Conservation (phyloP, 1,284 basidiomycete species). For the Sporisorium exsertum region DNA sequence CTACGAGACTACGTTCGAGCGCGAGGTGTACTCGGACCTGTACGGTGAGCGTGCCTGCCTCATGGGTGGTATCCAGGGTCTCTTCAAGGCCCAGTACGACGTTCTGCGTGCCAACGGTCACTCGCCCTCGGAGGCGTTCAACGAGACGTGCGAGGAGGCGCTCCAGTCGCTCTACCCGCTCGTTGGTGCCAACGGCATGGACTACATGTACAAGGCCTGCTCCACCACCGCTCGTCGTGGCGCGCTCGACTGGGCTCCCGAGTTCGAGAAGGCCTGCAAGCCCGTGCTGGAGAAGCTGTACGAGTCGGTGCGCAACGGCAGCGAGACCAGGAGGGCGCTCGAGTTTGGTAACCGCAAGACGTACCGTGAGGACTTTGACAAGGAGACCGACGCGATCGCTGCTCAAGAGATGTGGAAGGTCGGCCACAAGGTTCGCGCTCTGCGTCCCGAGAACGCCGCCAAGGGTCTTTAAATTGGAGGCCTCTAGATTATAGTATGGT, state of each 20-base stretch:
- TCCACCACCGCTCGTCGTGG: constrained; percentile 98
- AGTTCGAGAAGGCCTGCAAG: constrained; percentile 92
- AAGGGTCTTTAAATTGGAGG: constrained; percentile 44
- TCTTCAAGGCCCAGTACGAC: constrained; percentile 99
- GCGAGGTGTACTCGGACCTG: constrained; percentile 99
- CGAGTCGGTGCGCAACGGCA: constrained; percentile 91
- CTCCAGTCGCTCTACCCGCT: constrained; percentile 98
- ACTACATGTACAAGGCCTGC: constrained; percentile 96
- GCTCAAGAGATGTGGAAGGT: constrained; percentile 90
- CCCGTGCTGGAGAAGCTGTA: constrained; percentile 96
- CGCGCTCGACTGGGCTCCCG: constrained; percentile 98
- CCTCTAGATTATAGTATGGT: too few relatives aligned
- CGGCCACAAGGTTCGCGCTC: constrained; percentile 64
- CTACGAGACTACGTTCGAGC: constrained; percentile 99
- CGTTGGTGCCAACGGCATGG: constrained; percentile 96
- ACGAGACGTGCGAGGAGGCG: constrained; percentile 97
- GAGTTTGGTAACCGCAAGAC: constrained; percentile 94
- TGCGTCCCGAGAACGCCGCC: constrained; percentile 63
- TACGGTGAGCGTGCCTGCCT: constrained; percentile 99
- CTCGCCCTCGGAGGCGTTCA: constrained; percentile 97
- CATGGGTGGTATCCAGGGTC: constrained; percentile 99
- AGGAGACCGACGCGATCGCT: constrained; percentile 94
- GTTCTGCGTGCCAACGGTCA: constrained; percentile 98
- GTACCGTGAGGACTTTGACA: constrained; percentile 92
- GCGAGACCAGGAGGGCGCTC: constrained; percentile 95